Conservation (phyloP, 768 basidiomycete species). For the Mycena capillaripes region DNA sequence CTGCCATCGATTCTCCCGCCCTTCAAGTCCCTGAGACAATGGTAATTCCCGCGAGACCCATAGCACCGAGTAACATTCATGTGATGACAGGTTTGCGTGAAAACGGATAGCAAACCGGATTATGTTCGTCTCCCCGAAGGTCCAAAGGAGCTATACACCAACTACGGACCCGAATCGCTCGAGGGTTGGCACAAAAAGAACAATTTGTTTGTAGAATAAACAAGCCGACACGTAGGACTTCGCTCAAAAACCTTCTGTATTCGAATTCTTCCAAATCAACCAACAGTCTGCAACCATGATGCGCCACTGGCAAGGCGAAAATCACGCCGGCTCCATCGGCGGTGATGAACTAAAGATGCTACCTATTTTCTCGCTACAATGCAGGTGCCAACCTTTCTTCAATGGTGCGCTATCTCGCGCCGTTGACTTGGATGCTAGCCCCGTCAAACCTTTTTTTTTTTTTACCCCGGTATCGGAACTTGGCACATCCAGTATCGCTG, state of each 20-base stretch:
- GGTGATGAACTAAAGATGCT: too few relatives aligned
- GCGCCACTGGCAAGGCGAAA: too few relatives aligned
- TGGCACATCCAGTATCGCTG: too few relatives aligned
- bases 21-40: conserved; percentile 64
- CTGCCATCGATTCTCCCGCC: conserved; percentile 74
- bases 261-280: background rate
- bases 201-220: conserved; percentile 15
- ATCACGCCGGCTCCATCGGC: too few relatives aligned
- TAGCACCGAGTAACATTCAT: background rate
- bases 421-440: too few relatives aligned
- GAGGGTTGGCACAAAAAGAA: conserved; percentile 72
- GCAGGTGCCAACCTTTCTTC: too few relatives aligned
- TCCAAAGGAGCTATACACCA: conserved; percentile 59
- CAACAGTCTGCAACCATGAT: too few relatives aligned
- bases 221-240: background rate
- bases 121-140: conserved; percentile 78
- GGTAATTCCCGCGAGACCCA: conserved; percentile 49
- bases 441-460: too few relatives aligned
- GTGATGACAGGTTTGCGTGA: conserved; percentile 57
- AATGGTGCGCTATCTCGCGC: too few relatives aligned
- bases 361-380: too few relatives aligned
- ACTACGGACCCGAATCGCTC: conserved; percentile 61
- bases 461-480: too few relatives aligned
- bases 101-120: conserved; percentile 64
- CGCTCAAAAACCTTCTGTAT: background rate